A percentile compares a stretch with the other conserved stretches of the same genome.
Conservation (phyloP, 345 rosid species). For the Trapa incisa region DNA sequence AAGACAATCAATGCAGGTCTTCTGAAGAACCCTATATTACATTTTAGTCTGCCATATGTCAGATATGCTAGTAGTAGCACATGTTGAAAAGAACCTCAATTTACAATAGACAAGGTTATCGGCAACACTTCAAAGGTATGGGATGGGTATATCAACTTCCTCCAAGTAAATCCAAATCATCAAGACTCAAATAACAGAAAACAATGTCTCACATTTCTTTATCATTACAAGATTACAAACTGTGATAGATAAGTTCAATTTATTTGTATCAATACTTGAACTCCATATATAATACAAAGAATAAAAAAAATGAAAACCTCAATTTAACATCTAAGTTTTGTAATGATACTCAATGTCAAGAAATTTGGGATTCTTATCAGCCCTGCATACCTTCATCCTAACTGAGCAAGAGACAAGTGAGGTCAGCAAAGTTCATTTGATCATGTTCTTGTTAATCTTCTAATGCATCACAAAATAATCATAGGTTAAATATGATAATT, state of each 20-base stretch:
- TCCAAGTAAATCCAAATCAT: not conserved
- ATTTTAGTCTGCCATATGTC: not conserved
- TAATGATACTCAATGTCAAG: not conserved
- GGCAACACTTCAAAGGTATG: not conserved
- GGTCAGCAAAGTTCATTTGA: not conserved
- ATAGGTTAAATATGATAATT: not conserved
- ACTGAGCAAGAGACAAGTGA: not conserved
- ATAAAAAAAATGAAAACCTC: not conserved
- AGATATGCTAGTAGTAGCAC: not conserved
- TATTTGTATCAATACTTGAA: not conserved
- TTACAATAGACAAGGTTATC: not conserved
- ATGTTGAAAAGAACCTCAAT: not conserved
- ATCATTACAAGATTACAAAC: not conserved
- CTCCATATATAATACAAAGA: not conserved
- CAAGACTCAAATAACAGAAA: not conserved
- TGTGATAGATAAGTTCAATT: not conserved
- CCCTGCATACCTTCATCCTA: not conserved
- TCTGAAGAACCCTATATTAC: not conserved
- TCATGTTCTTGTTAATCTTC: not conserved
- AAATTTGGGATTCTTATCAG: not conserved
- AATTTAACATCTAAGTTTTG: not conserved
- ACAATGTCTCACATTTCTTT: not conserved
- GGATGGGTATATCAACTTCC: not conserved
- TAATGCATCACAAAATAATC: not conserved
- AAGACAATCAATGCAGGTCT: not conserved